Evolutionary conservation across 2,329 filamentous ascomycete species (phyloP).

Genomic region (Boeremia lycopersici): DNA sequence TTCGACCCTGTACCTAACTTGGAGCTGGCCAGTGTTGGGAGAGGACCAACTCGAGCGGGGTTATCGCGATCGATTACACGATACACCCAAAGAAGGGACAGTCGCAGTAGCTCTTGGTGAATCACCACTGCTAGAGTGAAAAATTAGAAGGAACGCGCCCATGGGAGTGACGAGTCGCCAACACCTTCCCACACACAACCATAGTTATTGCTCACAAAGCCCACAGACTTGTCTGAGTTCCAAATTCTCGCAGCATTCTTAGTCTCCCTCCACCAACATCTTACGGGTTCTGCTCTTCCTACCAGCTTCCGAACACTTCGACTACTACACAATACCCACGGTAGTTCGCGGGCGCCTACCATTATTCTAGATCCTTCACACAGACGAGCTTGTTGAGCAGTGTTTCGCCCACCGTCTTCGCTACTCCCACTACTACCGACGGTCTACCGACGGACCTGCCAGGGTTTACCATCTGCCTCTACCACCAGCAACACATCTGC

Average conservation of each 20-base stretch:
- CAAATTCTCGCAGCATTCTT: not conserved
- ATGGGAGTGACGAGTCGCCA: slow-evolving; percentile 9
- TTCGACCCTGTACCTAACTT: not conserved
- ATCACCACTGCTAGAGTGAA: slow-evolving; percentile 9
- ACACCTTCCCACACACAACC: slow-evolving; percentile 3
- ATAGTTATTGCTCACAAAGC: slow-evolving; percentile 6
- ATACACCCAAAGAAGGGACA: not conserved
- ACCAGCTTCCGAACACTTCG: not conserved
- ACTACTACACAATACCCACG: slow-evolving; percentile 3
- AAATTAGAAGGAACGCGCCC: slow-evolving; percentile 4
- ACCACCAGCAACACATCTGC: not conserved
- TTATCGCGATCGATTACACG: slow-evolving; percentile 8
- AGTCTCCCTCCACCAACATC: not conserved
- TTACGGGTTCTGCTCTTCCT: not conserved
- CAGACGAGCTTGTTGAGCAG: not conserved
- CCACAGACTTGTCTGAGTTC: slow-evolving; percentile 1
- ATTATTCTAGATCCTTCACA: not conserved
- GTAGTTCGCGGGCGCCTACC: slow-evolving; percentile 1
- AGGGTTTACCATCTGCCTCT: not conserved
- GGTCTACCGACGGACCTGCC: not conserved
- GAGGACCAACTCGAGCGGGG: slow-evolving; percentile 2
- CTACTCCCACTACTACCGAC: not conserved
- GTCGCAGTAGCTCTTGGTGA: slow-evolving; percentile 3
- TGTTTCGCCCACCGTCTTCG: not conserved
- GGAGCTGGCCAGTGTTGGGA: slow-evolving; percentile 1